A percentile compares a stretch with the other conserved stretches of the same genome.
These are phyloP conservation scores for Leishmania martiniquensis DNA, from an alignment of 208 protist genomes.

Conservation along the genomic window DNA sequence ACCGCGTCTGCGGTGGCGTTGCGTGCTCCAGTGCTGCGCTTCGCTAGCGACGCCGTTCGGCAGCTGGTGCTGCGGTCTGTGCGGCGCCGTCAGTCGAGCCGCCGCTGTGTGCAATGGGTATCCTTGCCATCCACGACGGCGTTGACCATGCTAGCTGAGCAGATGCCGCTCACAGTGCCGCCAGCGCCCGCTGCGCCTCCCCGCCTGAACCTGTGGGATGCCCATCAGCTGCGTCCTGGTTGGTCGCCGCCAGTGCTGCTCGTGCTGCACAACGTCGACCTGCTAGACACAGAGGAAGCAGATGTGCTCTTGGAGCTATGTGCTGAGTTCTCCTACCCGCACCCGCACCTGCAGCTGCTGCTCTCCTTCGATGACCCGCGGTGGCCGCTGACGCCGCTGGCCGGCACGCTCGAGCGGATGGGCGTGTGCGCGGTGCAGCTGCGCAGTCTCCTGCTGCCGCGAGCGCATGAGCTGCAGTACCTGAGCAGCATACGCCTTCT, in stretches of 20 bases:
- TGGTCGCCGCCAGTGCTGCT: conserved; percentile 44
- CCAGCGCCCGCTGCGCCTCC: not conserved
- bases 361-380: conserved; percentile 70
- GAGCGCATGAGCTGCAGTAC: conserved; percentile 56
- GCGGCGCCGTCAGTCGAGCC: conserved; percentile 17
- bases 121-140: conserved; percentile 35
- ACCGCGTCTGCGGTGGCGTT: conserved; percentile 5
- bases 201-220: conserved; percentile 3
- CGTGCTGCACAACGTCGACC: conserved; percentile 70
- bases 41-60: conserved; percentile 21
- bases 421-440: conserved; percentile 63
- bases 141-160: conserved; percentile 5
- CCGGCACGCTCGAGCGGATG: conserved; percentile 36
- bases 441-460: conserved; percentile 58
- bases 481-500: conserved; percentile 57
- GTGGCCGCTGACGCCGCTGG: conserved; percentile 40
- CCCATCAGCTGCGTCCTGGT: conserved; percentile 6
- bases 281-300: conserved; percentile 42
- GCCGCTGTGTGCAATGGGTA: conserved; percentile 45
- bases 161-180: not conserved
- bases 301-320: conserved; percentile 50
- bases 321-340: conserved; percentile 40
- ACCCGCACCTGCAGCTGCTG: conserved; percentile 43
- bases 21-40: conserved; percentile 14
- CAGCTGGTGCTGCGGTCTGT: conserved; percentile 13